Percentiles rank a stretch among this genome's conserved stretches.
phyloP scores from a whole-genome alignment of 768 basidiomycete genomes.

The Sporobolomyces roseus region DNA sequence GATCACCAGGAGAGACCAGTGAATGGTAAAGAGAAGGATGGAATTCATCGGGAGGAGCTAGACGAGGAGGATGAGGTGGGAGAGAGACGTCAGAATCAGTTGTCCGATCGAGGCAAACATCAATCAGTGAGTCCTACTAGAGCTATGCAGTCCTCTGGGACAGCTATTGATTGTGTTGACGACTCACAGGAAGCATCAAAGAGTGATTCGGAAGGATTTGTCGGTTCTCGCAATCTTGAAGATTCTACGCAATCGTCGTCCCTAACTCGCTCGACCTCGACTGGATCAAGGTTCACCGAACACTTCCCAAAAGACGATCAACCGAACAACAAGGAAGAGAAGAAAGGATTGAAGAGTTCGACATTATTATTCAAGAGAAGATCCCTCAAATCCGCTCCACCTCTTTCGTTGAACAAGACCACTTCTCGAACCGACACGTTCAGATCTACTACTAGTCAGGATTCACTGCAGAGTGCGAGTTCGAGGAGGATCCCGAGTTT shows the following conservation, averaged over 20 bases:
- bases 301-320: neutral
- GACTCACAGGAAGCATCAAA: too few species aligned
- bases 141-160: too few species aligned
- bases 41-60: too few species aligned
- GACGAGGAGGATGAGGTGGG: neutral
- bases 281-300: constrained; percentile 9
- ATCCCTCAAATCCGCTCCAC: neutral
- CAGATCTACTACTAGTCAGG: neutral
- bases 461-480: constrained; percentile 5
- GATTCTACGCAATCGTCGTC: neutral
- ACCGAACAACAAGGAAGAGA: neutral
- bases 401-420: neutral
- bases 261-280: neutral
- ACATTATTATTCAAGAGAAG: neutral
- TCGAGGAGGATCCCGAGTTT: constrained; percentile 9
- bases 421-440: neutral
- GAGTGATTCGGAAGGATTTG: too few species aligned
- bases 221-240: neutral
- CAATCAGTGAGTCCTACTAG: too few species aligned
- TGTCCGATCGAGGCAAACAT: too few species aligned
- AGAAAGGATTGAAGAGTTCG: neutral
- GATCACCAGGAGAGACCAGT: neutral
- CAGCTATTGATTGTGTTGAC: too few species aligned
- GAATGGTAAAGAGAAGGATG: too few species aligned
- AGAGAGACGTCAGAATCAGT: too few species aligned